Percentiles rank a stretch among this genome's conserved stretches.
phyloP scores from a whole-genome alignment of 495 filamentous ascomycete species.

The Penicillium taxi region DNA sequence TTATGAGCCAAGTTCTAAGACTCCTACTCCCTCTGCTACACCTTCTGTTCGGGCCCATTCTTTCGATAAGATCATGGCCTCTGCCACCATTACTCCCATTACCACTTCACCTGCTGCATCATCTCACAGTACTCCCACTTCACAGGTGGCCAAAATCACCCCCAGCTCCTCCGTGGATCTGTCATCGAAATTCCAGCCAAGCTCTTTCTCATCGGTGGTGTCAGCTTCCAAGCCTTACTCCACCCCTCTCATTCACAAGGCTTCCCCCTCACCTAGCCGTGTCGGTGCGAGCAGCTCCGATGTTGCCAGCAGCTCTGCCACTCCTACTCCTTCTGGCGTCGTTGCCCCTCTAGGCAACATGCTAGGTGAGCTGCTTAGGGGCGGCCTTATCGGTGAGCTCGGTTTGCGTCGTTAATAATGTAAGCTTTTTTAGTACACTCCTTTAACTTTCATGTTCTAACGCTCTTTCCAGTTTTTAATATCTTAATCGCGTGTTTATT shows the following conservation, averaged over 20 bases:
- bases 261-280: no score
- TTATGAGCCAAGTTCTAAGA: background rate
- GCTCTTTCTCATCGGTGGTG: no score
- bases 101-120: no score
- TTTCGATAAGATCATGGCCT: no score
- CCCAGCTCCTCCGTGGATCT: no score
- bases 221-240: no score
- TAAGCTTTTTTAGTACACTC: background rate
- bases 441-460: background rate
- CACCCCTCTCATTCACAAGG: no score
- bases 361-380: conserved; percentile 5
- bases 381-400: conserved; percentile 5
- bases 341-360: conserved; percentile 2
- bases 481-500: conserved; percentile 7
- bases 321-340: conserved; percentile 3
- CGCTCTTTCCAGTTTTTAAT: background rate
- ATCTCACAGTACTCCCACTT: no score
- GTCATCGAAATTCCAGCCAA: no score
- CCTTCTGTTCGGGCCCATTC: no score
- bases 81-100: background rate
- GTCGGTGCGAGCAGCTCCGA: no score
- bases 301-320: conserved; percentile 10
- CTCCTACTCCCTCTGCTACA: conserved; percentile 5
- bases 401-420: conserved; percentile 5
- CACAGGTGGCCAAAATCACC: no score